These are phyloP conservation scores for Prototheca stagnorum DNA, from an alignment of 163 green algal genomes.

Conservation along the genomic window DNA sequence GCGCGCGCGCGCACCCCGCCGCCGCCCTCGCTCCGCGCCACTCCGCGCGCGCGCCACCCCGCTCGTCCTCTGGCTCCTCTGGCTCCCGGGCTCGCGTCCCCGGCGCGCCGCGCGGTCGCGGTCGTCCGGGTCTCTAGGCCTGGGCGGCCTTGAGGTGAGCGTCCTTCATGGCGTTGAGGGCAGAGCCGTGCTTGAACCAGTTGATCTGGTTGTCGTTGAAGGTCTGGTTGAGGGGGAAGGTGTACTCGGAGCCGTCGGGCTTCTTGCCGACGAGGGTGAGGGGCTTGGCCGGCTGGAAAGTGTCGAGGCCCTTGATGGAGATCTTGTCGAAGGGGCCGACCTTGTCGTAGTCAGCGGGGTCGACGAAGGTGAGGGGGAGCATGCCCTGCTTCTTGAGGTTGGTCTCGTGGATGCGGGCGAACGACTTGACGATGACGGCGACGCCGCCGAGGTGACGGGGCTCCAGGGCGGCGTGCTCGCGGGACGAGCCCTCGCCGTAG, in stretches of 20 bases:
- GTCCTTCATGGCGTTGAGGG: slow-evolving; percentile 91
- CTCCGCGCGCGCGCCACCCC: too few relatives aligned
- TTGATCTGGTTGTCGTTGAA: slow-evolving; percentile 92
- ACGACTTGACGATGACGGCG: slow-evolving; percentile 87
- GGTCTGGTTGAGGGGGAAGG: slow-evolving; percentile 79
- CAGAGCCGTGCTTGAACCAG: slow-evolving; percentile 85
- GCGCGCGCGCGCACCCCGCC: too few relatives aligned
- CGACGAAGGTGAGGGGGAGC: slow-evolving; percentile 74
- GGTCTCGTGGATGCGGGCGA: slow-evolving; percentile 94
- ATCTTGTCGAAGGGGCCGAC: slow-evolving; percentile 55
- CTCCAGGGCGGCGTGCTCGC: slow-evolving; percentile 89
- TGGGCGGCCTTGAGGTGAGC: too few relatives aligned
- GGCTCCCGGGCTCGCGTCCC: too few relatives aligned
- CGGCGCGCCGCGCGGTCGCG: too few relatives aligned
- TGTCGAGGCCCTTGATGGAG: slow-evolving; percentile 59
- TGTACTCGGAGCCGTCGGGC: slow-evolving; percentile 63
- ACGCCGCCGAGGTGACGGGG: slow-evolving; percentile 70
- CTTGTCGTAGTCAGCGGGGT: slow-evolving; percentile 86
- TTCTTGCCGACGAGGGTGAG: slow-evolving; percentile 69
- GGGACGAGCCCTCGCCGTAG: slow-evolving; percentile 79
- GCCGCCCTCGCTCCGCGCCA: too few relatives aligned
- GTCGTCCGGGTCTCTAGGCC: too few relatives aligned
- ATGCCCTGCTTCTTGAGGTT: slow-evolving; percentile 80
- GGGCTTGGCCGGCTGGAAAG: slow-evolving; percentile 51
- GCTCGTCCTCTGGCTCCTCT: too few relatives aligned